phyloP scores from a whole-genome alignment of 768 basidiomycete genomes.

The Podaxis sp. region DNA sequence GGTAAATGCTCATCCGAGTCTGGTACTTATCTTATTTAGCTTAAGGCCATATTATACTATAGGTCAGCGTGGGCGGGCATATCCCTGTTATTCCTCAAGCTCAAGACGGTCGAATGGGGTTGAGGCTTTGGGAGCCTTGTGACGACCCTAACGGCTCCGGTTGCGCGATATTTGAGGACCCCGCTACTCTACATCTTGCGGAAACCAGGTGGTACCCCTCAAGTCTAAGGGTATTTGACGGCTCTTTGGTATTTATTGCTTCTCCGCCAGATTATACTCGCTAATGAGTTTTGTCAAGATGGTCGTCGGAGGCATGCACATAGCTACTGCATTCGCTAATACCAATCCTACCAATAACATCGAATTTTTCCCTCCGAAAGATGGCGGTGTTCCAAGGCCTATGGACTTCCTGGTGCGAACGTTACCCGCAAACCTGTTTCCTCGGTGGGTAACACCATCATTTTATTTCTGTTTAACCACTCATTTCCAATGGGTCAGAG shows the following conservation, averaged over 20 bases:
- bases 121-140: conserved; percentile 39
- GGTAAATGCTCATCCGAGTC: conserved; percentile 16
- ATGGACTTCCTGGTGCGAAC: conserved; percentile 26
- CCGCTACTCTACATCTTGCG: conserved; percentile 29
- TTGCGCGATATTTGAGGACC: conserved; percentile 36
- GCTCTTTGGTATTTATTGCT: conserved; percentile 28
- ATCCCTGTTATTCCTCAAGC: conserved; percentile 25
- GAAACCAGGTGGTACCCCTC: conserved; percentile 41
- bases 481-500: conserved; percentile 14
- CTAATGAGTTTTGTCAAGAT: conserved; percentile 18
- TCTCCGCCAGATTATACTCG: not conserved
- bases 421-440: conserved; percentile 27
- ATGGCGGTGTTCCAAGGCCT: conserved; percentile 31
- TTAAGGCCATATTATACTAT: not conserved
- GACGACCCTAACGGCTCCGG: conserved; percentile 24
- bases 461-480: not conserved
- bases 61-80: conserved; percentile 32
- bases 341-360: conserved; percentile 49
- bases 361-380: conserved; percentile 40
- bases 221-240: conserved; percentile 32
- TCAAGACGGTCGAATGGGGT: conserved; percentile 32
- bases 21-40: conserved; percentile 2
- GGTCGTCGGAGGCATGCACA: conserved; percentile 27
- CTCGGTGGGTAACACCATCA: conserved; percentile 19
- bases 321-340: conserved; percentile 55